These are phyloP conservation scores for Diutina rugosa DNA, from an alignment of 1,139 yeast species.

Conservation along the genomic window DNA sequence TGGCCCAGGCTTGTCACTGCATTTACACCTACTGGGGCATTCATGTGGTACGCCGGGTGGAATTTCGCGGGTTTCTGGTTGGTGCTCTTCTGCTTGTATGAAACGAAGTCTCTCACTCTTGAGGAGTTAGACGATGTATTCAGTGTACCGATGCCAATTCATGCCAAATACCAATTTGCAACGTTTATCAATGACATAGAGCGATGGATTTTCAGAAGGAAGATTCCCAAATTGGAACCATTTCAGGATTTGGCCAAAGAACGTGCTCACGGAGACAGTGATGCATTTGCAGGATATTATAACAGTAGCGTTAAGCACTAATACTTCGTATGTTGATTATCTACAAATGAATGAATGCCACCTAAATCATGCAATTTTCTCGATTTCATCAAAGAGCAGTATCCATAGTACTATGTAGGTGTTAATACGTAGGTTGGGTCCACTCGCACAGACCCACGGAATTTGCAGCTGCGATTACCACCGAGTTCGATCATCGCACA, in stretches of 20 bases:
- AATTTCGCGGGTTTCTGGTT: constrained; percentile 61
- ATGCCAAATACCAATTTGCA: constrained; percentile 42
- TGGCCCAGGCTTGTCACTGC: constrained; percentile 66
- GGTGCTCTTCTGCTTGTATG: constrained; percentile 56
- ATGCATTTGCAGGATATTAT: background rate
- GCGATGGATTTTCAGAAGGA: constrained; percentile 13
- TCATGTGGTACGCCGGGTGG: constrained; percentile 86
- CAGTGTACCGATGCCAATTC: constrained; percentile 38
- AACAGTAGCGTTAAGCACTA: background rate
- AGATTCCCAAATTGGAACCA: constrained; percentile 36
- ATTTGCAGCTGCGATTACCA: background rate
- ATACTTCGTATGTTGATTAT: background rate
- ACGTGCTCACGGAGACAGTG: background rate
- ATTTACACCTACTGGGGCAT: constrained; percentile 72
- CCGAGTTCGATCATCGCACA: background rate
- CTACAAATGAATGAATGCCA: background rate
- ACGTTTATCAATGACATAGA: constrained; percentile 13
- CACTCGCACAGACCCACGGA: too few relatives aligned
- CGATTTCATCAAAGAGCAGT: too few relatives aligned
- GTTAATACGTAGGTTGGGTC: too few relatives aligned
- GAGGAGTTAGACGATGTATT: constrained; percentile 67
- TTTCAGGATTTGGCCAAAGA: constrained; percentile 10
- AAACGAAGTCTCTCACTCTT: constrained; percentile 55
- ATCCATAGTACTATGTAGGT: too few relatives aligned
- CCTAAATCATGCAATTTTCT: background rate